Percentiles rank a stretch among this genome's conserved stretches.
These are phyloP conservation scores for Colletotrichum nymphaeae DNA, from an alignment of 2,329 filamentous ascomycete genomes.

Conservation along the genomic window DNA sequence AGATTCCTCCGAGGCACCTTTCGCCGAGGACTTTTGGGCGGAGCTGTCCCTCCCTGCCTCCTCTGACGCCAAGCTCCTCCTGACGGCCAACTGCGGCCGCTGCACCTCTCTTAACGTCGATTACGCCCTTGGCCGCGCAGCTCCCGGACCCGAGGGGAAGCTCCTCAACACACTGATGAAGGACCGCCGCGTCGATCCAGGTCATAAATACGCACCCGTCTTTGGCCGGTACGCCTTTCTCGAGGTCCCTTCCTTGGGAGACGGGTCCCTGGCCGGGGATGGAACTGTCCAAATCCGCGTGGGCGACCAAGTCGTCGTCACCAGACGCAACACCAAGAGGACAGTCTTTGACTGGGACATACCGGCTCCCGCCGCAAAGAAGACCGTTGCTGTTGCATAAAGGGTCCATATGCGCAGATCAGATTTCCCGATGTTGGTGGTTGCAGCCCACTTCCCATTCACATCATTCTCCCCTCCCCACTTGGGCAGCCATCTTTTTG, in stretches of 20 bases:
- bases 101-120: slow-evolving; percentile 80
- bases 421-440: not conserved
- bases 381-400: slow-evolving; percentile 15
- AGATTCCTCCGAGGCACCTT: slow-evolving; percentile 68
- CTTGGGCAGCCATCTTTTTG: not conserved
- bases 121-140: slow-evolving; percentile 71
- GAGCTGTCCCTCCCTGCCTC: slow-evolving; percentile 60
- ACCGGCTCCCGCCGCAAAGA: not conserved
- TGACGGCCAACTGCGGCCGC: slow-evolving; percentile 77
- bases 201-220: slow-evolving; percentile 74
- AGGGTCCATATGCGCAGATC: not conserved
- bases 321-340: slow-evolving; percentile 60
- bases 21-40: slow-evolving; percentile 80
- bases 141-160: slow-evolving; percentile 65
- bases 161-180: slow-evolving; percentile 77
- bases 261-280: slow-evolving; percentile 11
- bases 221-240: slow-evolving; percentile 81
- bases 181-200: slow-evolving; percentile 77
- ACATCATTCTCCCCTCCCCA: not conserved
- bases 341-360: slow-evolving; percentile 66
- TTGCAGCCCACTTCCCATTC: too few species aligned
- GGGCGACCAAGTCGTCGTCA: slow-evolving; percentile 67
- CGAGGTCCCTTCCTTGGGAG: slow-evolving; percentile 7
- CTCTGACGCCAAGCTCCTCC: slow-evolving; percentile 54
- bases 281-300: slow-evolving; percentile 54